Percentiles rank a stretch among this genome's conserved stretches.
phyloP scores from a whole-genome alignment of 2,329 filamentous ascomycete species.

The Stromatinia cepivora region DNA sequence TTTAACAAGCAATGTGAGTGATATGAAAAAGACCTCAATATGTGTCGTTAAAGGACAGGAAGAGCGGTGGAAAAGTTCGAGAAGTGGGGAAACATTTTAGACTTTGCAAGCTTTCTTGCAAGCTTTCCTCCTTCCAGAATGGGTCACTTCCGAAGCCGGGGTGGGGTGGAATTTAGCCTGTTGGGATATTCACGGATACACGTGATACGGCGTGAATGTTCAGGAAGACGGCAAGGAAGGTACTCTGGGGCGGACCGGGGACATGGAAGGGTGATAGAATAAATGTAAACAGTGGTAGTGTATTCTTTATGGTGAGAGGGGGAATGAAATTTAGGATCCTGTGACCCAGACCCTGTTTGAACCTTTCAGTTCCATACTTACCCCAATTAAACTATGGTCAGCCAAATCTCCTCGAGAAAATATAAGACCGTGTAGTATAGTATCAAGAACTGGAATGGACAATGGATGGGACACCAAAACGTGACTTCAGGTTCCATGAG shows the following conservation, averaged over 20 bases:
- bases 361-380: background rate
- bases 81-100: background rate
- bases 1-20: background rate
- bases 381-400: background rate
- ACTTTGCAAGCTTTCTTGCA: slow-evolving; percentile 9
- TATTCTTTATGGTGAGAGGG: background rate
- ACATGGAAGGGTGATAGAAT: background rate
- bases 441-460: too few species aligned
- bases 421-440: too few species aligned
- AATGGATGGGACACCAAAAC: too few species aligned
- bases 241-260: background rate
- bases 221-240: too few species aligned
- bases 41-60: background rate
- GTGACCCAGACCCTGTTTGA: background rate
- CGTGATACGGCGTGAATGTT: background rate
- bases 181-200: background rate
- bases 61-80: slow-evolving; percentile 6
- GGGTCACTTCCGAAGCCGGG: background rate
- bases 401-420: too few species aligned
- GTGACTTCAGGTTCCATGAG: background rate
- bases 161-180: background rate
- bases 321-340: background rate
- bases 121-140: background rate
- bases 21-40: background rate
- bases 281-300: background rate